Percentiles rank a stretch among this genome's conserved stretches.
phyloP scores from a whole-genome alignment of 1,139 yeast genomes.

The Yamadazyma songkhlaensis region DNA sequence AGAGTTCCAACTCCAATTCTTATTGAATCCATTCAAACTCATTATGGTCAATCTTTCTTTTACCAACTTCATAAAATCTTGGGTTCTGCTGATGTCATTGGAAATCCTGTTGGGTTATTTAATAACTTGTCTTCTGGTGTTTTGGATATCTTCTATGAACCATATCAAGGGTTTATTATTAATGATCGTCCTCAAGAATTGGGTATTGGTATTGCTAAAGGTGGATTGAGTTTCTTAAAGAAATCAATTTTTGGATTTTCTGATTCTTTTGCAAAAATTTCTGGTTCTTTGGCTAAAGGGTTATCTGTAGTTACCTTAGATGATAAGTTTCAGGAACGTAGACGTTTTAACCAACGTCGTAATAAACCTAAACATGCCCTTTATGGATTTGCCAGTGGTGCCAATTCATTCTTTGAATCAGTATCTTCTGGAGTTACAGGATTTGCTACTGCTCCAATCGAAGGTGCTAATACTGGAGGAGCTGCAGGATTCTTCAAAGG shows the following conservation, averaged over 20 bases:
- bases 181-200: conserved; percentile 94
- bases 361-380: conserved; percentile 84
- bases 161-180: conserved; percentile 91
- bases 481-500: conserved; percentile 92
- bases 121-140: conserved; percentile 93
- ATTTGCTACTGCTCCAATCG: conserved; percentile 84
- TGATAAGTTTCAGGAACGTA: conserved; percentile 75
- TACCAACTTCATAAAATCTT: conserved; percentile 90
- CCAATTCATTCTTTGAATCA: conserved; percentile 85
- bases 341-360: conserved; percentile 69
- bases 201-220: conserved; percentile 94
- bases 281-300: conserved; percentile 95
- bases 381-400: conserved; percentile 86
- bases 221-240: conserved; percentile 89
- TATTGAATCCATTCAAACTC: conserved; percentile 70
- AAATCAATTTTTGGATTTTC: conserved; percentile 94
- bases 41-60: conserved; percentile 88
- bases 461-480: conserved; percentile 84
- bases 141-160: conserved; percentile 94
- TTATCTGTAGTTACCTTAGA: conserved; percentile 89
- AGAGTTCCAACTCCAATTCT: conserved; percentile 81
- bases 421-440: conserved; percentile 87
- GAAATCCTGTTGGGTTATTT: conserved; percentile 95
- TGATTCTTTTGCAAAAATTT: conserved; percentile 87
- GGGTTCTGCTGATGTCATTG: conserved; percentile 95